Percentiles rank a stretch among this genome's conserved stretches.
Evolutionary conservation across 2,329 filamentous ascomycete species (phyloP).

Genomic region (Dactylonectria estremocensis): DNA sequence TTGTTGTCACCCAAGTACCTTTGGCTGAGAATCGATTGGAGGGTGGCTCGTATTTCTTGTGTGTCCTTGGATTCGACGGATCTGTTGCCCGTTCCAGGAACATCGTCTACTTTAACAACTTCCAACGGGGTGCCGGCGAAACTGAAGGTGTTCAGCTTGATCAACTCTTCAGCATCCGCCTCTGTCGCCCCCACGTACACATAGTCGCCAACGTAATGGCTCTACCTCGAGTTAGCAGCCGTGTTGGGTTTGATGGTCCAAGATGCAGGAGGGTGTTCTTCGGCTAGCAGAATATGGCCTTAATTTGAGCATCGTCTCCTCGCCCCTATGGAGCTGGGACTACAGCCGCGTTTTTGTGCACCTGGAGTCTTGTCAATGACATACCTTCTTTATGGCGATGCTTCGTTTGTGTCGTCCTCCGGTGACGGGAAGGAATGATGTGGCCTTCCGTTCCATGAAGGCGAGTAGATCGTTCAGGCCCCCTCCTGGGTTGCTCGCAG

Average conservation of each 20-base stretch:
- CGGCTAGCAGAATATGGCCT: constrained; percentile 37
- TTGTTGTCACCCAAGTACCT: constrained; percentile 82
- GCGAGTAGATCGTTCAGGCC: constrained; percentile 75
- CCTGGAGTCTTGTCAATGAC: constrained; percentile 61
- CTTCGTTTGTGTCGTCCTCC: constrained; percentile 58
- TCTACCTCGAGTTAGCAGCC: constrained; percentile 81
- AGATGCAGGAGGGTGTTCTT: constrained; percentile 41
- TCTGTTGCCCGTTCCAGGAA: constrained; percentile 52
- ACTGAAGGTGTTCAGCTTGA: constrained; percentile 77
- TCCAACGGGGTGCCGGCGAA: constrained; percentile 78
- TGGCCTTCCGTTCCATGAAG: constrained; percentile 81
- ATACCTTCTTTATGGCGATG: constrained; percentile 84
- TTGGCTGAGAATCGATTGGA: constrained; percentile 79
- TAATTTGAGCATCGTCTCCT: constrained; percentile 41
- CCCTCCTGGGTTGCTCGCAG: constrained; percentile 75
- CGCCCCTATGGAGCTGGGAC: constrained; percentile 38
- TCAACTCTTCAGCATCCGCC: constrained; percentile 74
- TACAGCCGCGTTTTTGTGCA: constrained; percentile 42
- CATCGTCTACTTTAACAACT: constrained; percentile 66
- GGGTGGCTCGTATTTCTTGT: constrained; percentile 75
- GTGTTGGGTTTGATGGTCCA: constrained; percentile 40
- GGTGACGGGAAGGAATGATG: constrained; percentile 62
- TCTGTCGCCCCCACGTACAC: constrained; percentile 78
- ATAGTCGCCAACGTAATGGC: constrained; percentile 77
- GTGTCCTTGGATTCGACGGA: constrained; percentile 66